Base-by-base conservation (phyloP, 495 filamentous ascomycete species). In the Cercophora scortea region DNA sequence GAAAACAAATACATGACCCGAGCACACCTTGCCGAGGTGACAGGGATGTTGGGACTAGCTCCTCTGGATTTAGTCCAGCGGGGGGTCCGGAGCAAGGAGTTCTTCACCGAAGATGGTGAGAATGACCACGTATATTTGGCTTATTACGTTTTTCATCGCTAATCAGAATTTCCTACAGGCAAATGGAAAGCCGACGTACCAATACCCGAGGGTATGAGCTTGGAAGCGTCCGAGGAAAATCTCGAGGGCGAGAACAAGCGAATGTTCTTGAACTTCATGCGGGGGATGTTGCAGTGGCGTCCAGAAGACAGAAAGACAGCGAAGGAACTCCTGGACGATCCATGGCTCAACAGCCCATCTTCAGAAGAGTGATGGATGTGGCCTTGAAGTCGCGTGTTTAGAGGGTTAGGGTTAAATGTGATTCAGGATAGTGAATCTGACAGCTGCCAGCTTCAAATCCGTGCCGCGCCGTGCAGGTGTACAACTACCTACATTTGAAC, bases 271-370 rank as follows among this genome's bases (percentile, higher is more conserved):
- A 16, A 36, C 5, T 66, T 79, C 45, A 71, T 78, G 55, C 48
- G 59, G 36, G 57, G 49, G 42, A 79, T 80, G 75, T 57, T 82
- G 50, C 71, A 72, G 51, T 79, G 76, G 77, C 54, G 60, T 11
- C 77, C 76, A 16, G 63, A 69, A 48, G 57, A 75, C 32, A 62
- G 77, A 6, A 68, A 62, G 50, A 72, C 69, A 1, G 77, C 77
- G 6, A 68, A 63, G 47, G 64, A 74, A 44, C 52, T 79, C 15
- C 18, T 47, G 32, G 17, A 47, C 1, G 44, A 47, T 32, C 19
- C 18, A 12, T 47, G 44, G 44, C 8, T 47, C 13, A 38, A 38
- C 5, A 25, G 25, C 25, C 25, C 25, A 25, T 25, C 2, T 25
- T 2, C 25, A 5, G 25, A 5, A 25, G 2, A 25, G 25, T 25